Percentiles rank a stretch among this genome's conserved stretches.
These are phyloP conservation scores for Melaleuca alternifolia DNA, from an alignment of 345 rosid species.

Conservation along the genomic window DNA sequence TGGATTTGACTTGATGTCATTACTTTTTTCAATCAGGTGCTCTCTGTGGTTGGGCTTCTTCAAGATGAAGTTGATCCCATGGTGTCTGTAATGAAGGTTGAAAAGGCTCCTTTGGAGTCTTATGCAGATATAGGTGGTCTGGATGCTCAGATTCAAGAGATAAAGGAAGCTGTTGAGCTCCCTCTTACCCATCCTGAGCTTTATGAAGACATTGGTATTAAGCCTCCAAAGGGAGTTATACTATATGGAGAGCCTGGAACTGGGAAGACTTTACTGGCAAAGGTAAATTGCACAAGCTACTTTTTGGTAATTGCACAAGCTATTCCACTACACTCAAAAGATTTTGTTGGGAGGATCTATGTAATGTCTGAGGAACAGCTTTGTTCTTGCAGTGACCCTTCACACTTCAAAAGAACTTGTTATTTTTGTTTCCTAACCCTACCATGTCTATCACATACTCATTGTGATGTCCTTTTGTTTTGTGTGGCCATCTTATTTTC, in stretches of 20 bases:
- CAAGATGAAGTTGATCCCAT: constrained; percentile 99
- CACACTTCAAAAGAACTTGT: neutral
- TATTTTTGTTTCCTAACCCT: neutral
- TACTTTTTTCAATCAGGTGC: constrained; percentile 34
- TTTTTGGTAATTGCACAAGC: neutral
- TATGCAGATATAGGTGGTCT: constrained; percentile 99
- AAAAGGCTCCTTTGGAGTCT: constrained; percentile 96
- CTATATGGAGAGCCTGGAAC: constrained; percentile 99
- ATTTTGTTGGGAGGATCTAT: neutral
- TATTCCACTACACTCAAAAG: neutral
- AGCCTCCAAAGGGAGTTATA: constrained; percentile 98
- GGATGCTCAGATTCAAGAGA: constrained; percentile 98
- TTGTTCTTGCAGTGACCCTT: neutral
- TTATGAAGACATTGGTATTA: constrained; percentile 98
- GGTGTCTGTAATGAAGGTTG: constrained; percentile 99
- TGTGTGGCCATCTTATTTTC: neutral
- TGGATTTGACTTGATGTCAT: neutral
- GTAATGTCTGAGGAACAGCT: neutral
- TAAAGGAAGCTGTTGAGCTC: constrained; percentile 98
- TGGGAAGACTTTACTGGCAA: constrained; percentile 97
- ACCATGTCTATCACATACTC: neutral
- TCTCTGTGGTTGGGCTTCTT: constrained; percentile 92
- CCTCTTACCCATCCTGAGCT: constrained; percentile 97
- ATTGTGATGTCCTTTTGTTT: neutral
- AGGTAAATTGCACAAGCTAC: constrained; percentile 29